These are phyloP conservation scores for Paramecium sonneborni DNA, from an alignment of 73 alveolate species.

Conservation along the genomic window DNA sequence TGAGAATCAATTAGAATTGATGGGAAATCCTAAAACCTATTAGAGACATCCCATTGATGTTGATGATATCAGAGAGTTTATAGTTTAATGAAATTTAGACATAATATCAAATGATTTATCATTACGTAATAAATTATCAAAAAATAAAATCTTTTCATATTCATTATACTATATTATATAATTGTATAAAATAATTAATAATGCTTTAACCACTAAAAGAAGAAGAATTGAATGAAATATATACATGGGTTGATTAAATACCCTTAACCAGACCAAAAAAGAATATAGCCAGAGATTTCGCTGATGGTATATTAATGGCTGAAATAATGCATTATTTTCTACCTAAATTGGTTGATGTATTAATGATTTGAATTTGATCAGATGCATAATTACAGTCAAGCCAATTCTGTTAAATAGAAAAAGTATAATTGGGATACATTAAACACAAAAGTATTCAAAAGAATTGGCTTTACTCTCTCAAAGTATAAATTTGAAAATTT, in stretches of 20 bases:
- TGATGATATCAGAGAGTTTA: conserved; percentile 36
- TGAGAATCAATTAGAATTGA: conserved; percentile 1
- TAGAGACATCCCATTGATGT: conserved; percentile 23
- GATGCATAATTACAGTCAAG: conserved; percentile 81
- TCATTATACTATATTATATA: neutral
- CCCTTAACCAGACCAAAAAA: conserved; percentile 90
- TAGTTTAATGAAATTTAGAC: conserved; percentile 26
- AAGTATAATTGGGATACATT: conserved; percentile 77
- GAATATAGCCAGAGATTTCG: conserved; percentile 94
- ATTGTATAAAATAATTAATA: neutral
- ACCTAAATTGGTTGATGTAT: conserved; percentile 83
- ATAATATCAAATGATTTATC: neutral
- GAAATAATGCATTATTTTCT: conserved; percentile 84
- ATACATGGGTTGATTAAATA: conserved; percentile 94
- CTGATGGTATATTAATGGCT: conserved; percentile 94
- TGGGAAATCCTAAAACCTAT: conserved; percentile 15
- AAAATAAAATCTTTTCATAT: neutral
- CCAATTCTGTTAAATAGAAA: conserved; percentile 71
- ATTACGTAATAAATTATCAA: conserved; percentile 7
- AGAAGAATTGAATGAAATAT: conserved; percentile 87
- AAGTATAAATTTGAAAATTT: conserved; percentile 45
- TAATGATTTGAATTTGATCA: neutral
- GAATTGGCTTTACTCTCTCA: conserved; percentile 66
- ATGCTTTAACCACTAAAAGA: conserved; percentile 70
- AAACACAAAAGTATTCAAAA: conserved; percentile 73